Percentiles rank a stretch among this genome's conserved stretches.
phyloP scores from a whole-genome alignment of 228 moss, liverwort and hornwort genomes.

The Sphagnum fallax region DNA sequence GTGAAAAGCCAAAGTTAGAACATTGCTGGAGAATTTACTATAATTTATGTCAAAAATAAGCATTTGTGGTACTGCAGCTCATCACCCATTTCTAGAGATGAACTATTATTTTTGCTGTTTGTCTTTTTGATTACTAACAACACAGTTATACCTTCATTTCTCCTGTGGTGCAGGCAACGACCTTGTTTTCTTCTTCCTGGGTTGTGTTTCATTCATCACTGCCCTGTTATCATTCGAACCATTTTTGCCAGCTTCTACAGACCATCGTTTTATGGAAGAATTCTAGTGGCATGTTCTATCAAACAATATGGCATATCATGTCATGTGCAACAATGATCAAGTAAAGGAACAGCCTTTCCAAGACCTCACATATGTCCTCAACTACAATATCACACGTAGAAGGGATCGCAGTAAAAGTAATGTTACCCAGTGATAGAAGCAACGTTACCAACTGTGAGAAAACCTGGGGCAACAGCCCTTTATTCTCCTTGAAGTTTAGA shows the following conservation, averaged over 20 bases:
- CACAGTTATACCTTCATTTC: neutral
- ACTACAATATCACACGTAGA: too few relatives aligned
- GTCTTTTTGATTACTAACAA: neutral
- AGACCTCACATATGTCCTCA: too few relatives aligned
- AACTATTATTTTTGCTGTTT: neutral
- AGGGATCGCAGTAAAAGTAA: too few relatives aligned
- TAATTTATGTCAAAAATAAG: neutral
- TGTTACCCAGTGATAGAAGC: too few relatives aligned
- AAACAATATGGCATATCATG: too few relatives aligned
- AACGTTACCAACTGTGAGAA: too few relatives aligned
- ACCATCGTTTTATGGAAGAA: neutral
- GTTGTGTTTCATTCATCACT: conserved; percentile 9
- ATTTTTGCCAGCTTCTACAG: conserved; percentile 11
- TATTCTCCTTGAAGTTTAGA: too few relatives aligned
- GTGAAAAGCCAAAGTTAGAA: neutral
- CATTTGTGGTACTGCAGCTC: neutral
- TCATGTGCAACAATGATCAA: too few relatives aligned
- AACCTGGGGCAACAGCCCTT: too few relatives aligned
- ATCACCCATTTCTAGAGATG: neutral
- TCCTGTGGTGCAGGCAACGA: conserved; percentile 19
- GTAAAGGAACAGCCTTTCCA: too few relatives aligned
- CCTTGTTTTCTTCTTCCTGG: conserved; percentile 28
- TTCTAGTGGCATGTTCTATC: too few relatives aligned
- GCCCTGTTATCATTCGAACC: conserved; percentile 9
- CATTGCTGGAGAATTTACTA: neutral